A percentile compares a stretch with the other conserved stretches of the same genome.
phyloP scores from a whole-genome alignment of 768 basidiomycete genomes.

The Hericium erinaceus region DNA sequence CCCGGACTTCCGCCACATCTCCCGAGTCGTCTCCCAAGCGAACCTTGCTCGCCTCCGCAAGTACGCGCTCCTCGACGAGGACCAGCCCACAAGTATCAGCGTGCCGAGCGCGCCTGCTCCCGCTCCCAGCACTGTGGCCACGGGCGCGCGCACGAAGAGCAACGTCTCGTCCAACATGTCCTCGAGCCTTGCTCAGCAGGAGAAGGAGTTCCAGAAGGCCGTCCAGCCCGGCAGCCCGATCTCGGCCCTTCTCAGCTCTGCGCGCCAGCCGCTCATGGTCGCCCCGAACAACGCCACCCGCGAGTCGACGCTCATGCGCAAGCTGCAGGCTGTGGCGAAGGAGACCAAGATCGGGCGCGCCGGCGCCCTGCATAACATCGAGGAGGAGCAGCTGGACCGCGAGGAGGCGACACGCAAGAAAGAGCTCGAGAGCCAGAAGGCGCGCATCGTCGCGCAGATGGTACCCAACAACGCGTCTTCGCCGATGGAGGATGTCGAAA shows the following conservation, averaged over 20 bases:
- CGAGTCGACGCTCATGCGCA: conserved; percentile 39
- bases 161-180: conserved; percentile 31
- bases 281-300: conserved; percentile 30
- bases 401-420: conserved; percentile 43
- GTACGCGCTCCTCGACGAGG: conserved; percentile 54
- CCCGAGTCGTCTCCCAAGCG: conserved; percentile 44
- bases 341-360: conserved; percentile 41
- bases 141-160: conserved; percentile 1
- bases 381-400: conserved; percentile 30
- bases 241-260: conserved; percentile 81
- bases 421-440: conserved; percentile 86
- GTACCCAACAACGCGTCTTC: conserved; percentile 40
- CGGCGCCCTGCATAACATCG: conserved; percentile 38
- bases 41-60: conserved; percentile 68
- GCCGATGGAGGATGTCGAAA: conserved; percentile 23
- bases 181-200: conserved; percentile 70
- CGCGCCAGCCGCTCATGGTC: conserved; percentile 79
- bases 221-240: conserved; percentile 95
- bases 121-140: conserved; percentile 13
- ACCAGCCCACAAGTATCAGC: conserved; percentile 36
- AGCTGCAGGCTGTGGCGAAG: conserved; percentile 44
- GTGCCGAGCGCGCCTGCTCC: conserved; percentile 28
- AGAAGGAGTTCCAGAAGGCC: conserved; percentile 94
- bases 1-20: conserved; percentile 70
- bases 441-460: conserved; percentile 92